Evolutionary conservation across 371 early-diverging fungal genomes (phyloP), one percentile per base, ranked within the genome.

Genomic region (Aphelidium insulamus): DNA sequence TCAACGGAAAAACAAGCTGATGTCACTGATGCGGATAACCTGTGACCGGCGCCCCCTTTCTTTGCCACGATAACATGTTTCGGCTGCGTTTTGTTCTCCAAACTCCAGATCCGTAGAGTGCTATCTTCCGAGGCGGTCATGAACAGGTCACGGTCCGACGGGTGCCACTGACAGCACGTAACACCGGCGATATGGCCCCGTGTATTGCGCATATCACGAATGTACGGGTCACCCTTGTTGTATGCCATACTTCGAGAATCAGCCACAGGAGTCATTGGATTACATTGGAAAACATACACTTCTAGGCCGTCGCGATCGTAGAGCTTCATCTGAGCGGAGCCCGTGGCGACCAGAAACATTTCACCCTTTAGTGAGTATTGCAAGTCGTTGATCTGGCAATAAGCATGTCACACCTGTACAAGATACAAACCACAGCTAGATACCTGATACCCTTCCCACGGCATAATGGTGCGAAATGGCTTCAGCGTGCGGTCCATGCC

Each of bases 141-240:
- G 45, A 87, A 84, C 0, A 42, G 46, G 5, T 63, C 50, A 20
- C 61, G 62, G 35, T 66, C 63, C 7, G 31, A 36, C 0, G 88
- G 90, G 49, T 78, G 73, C 94, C 94, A 91, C 19, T 60, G 53
- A 18, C 67, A 68, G 17, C 66, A 49, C 1, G 80, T 84, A 19
- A 94, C 40, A 4, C 77, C 67, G 2, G 78, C 70, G 4, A 82
- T 69, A 45, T 94, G 94, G 2, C 94, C 94, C 42, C 63, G 66
- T 7, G 90, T 88, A 22, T 80, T 49, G 16, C 81, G 55, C 55
- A 77, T 49, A 40, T 94, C 94, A 7, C 79, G 60, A 28, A 94
- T 66, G 41, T 94, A 94, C 29, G 81, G 82, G 48, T 94, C 94
- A 10, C 94, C 94, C 39, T 84, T 85, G 21, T 65, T 60, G 37